Evolutionary conservation across 257 asterid genomes (phyloP), one percentile per base, ranked within the genome.

Genomic region (Solanum paucissectum): DNA sequence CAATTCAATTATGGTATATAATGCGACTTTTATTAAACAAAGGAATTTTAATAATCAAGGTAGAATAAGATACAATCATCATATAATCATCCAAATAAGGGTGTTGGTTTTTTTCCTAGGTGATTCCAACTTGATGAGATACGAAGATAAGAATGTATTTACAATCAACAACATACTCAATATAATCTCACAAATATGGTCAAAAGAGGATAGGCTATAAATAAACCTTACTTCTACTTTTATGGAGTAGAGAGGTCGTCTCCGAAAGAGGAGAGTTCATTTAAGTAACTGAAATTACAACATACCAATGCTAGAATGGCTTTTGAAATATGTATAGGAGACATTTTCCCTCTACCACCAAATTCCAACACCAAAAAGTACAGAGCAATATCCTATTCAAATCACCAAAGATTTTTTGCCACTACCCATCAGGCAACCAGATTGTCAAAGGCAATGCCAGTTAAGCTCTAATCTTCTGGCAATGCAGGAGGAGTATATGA

Each of bases 401-500:
- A 81, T 37, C 27, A 46, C 20, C 42, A 46, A 81, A 20, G 55
- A 29, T 29, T 38, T 18, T 27, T 46, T 32, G 85, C 16, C 85
- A 49, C 21, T 81, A 81, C 42, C 42, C 64, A 79, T 23, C 38
- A 77, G 37, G 27, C 42, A 37, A 79, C 9, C 38, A 40, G 62
- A 42, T n/a, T 25, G 64, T 44, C 84, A 8, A 79, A 79, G 23
- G 64, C 38, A 42, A 44, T 44, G 18, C 62, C 27, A 42, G 64
- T 10, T 27, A 77, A 3, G 12, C 46, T 55, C 33, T 49, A 46
- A 29, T 29, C 42, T 2, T 46, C 11, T 81, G 42, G 69, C 85
- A 29, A 81, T 55, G 89, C 86, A 10, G 93, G 94, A 10, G 94
- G 94, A 72, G 87, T 84, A 87, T 93, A 94, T 5, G 99, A 94